Base-by-base conservation (phyloP, 495 filamentous ascomycete genomes). In the Echria macrotheca region DNA sequence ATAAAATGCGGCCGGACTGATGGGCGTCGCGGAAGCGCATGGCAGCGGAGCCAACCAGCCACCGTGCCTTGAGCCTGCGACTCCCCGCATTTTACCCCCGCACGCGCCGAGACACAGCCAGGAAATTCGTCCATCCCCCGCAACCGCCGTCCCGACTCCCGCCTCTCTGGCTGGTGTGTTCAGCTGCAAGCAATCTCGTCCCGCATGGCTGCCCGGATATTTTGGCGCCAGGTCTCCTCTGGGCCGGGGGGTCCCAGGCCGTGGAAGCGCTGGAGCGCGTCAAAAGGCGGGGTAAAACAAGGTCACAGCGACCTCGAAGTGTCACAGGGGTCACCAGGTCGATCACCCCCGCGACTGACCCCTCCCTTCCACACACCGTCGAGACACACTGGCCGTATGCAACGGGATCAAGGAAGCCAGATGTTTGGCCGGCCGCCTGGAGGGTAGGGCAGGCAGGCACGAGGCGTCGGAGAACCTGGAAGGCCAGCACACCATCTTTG, bases 231-330 rank as follows among this genome's bases (percentile, higher is more conserved):
- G 23, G 35, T 22, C 19, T 9, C 33, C 24, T 40, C 15, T 37
- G 43, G 42, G 26, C 9, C 4, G n/a, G 19, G 29, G 43, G 39
- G 41, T 24, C 40, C 5, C n/a, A 11, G 28, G 17, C 40, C 33
- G 25, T 36, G n/a, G n/a, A n/a, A n/a, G n/a, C n/a, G n/a, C n/a
- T n/a, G 44, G 26, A 46, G 32, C 19, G 33, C 33, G 46, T 29
- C 18, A 24, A 45, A 46, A 47, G 47, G 52, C 52, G 52, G 52
- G 52, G 52, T 49, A 50, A 37, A n/a, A n/a, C n/a, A n/a, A n/a
- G n/a, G n/a, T n/a, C n/a, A n/a, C n/a, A n/a, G n/a, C n/a, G n/a
- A n/a, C n/a, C n/a, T n/a, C n/a, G n/a, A n/a, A n/a, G n/a, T n/a
- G n/a, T n/a, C 25, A 29, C 24, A 33, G 35, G 12, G 25, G 35